These are phyloP conservation scores for Syzygium aqueum DNA, from an alignment of 345 rosid genomes.

Conservation along the genomic window DNA sequence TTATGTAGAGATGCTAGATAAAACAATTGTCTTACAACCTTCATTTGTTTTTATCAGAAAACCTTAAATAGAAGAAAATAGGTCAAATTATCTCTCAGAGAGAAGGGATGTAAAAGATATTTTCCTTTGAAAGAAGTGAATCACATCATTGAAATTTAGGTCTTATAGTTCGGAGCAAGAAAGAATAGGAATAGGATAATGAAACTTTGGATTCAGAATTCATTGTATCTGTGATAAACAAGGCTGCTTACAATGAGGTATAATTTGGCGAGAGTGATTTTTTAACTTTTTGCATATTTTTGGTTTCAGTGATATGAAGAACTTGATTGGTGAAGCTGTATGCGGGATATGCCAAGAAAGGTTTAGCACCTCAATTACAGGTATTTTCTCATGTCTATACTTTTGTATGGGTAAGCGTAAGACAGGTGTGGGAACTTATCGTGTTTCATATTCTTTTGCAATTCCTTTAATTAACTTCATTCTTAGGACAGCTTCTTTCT, in stretches of 20 bases:
- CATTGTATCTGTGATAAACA: not conserved
- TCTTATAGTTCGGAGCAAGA: not conserved
- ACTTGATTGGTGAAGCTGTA: conserved; percentile 63
- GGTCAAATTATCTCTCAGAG: not conserved
- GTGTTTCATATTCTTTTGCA: not conserved
- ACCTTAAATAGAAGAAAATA: not conserved
- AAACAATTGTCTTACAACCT: not conserved
- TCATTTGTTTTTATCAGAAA: not conserved
- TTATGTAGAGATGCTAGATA: not conserved
- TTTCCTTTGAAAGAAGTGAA: not conserved
- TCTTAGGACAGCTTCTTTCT: not conserved
- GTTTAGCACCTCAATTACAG: conserved; percentile 80
- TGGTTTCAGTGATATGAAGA: conserved; percentile 80
- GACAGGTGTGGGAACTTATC: not conserved
- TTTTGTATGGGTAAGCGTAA: not conserved
- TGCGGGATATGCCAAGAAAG: conserved; percentile 86
- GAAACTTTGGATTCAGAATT: not conserved
- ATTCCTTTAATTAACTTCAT: not conserved
- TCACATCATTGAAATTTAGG: not conserved
- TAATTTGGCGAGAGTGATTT: not conserved
- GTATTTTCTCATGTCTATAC: conserved; percentile 10
- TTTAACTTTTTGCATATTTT: not conserved
- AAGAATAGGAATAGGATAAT: not conserved
- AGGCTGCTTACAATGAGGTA: not conserved
- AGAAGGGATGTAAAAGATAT: not conserved